Base-by-base conservation (phyloP, 805 yeast species). In the Candida silvatica region DNA sequence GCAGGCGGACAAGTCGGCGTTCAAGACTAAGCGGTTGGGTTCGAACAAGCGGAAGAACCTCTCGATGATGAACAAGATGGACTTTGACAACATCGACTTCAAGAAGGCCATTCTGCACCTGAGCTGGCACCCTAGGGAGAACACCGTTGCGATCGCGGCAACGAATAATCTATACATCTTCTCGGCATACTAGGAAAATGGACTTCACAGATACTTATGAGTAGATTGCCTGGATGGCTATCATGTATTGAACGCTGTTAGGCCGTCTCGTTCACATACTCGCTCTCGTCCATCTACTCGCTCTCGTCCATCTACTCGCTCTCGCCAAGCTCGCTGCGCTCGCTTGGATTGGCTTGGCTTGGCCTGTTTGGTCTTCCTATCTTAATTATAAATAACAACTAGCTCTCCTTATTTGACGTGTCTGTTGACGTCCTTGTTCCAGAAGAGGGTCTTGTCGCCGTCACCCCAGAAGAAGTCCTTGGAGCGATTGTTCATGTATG, bases 91-190 rank as follows among this genome's bases (percentile, higher is more conserved):
- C 45, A 83, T 88, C 46, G 97, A 94, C 62, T 92, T 88, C 67
- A 86, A 88, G 61, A 90, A 88, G 69, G 80, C 85, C 59, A 88
- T 92, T 41, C 69, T 90, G 59, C 97, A 92, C 62, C 69, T 87
- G 60, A 86, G 97, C 58, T 92, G 99, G 98, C 98, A 92, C 67
- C 98, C 99, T 44, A 70, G 68, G 47, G 98, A 94, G 63, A 86
- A 92, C 63, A 79, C 92, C 35, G 95, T 92, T 47, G 98, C 98
- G 29, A 84, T 92, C 53, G 97, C 97, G 32, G 97, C 98, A 15
- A 92, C 99, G 17, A 94, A 92, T 66, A 92, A 92, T 63, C 71
- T 85, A 48, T 83, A 81, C 62, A 81, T 83, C 41, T 83, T 83
- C 57, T 80, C 90, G 38, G 80, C 92, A 36, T 67, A 78, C 49